These are phyloP conservation scores for Raphidocelis subcapitata DNA, from an alignment of 139 green algal species.

Conservation along the genomic window DNA sequence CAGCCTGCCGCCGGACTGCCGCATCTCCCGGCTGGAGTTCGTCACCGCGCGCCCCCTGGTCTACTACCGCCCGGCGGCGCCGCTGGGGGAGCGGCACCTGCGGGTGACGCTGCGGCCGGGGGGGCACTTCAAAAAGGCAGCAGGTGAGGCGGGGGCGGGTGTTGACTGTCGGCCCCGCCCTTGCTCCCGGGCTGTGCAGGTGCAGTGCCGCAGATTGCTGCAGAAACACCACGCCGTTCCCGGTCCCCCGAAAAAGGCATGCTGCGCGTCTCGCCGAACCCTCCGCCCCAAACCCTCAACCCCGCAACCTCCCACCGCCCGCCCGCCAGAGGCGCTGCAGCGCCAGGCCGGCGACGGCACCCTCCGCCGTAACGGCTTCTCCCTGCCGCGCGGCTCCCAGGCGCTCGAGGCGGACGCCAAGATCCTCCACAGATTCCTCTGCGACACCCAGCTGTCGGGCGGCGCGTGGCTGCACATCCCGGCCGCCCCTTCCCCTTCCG, in stretches of 20 bases:
- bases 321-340: too few relatives aligned
- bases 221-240: too few relatives aligned
- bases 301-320: too few relatives aligned
- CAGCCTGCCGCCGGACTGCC: slow-evolving; percentile 42
- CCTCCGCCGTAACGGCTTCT: too few relatives aligned
- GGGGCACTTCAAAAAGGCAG: background rate
- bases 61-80: slow-evolving; percentile 58
- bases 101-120: slow-evolving; percentile 20
- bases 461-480: slow-evolving; percentile 61
- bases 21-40: slow-evolving; percentile 32
- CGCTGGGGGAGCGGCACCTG: slow-evolving; percentile 32
- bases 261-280: too few relatives aligned
- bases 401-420: background rate
- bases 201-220: too few relatives aligned
- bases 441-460: slow-evolving; percentile 54
- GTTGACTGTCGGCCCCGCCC: background rate
- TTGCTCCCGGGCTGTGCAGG: background rate
- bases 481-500: background rate
- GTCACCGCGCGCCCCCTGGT: slow-evolving; percentile 50
- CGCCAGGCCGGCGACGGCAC: too few relatives aligned
- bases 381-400: background rate
- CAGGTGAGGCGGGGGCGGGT: background rate
- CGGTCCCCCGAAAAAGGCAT: too few relatives aligned
- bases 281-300: too few relatives aligned
- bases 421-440: slow-evolving; percentile 47